These are phyloP conservation scores for Evernia prunastri DNA, from an alignment of 495 filamentous ascomycete species.

Conservation along the genomic window DNA sequence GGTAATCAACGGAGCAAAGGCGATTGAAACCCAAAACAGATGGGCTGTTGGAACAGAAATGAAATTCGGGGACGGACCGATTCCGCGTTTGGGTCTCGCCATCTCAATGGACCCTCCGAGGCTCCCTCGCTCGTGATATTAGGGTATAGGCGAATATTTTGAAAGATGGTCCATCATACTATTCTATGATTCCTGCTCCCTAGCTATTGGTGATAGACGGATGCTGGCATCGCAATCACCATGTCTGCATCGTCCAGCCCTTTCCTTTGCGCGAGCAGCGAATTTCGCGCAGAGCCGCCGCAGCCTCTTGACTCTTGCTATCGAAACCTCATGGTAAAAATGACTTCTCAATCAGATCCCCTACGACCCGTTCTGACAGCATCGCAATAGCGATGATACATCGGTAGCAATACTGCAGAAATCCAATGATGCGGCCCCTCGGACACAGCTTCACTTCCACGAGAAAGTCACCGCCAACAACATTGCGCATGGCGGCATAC, in stretches of 20 bases:
- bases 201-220: not conserved
- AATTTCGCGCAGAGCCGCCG: conserved; percentile 27
- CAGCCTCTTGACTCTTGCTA: conserved; percentile 67
- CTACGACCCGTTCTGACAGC: conserved; percentile 15
- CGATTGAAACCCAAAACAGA: not conserved
- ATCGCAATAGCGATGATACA: conserved; percentile 68
- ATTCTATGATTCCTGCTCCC: not conserved
- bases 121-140: not conserved
- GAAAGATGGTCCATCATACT: not conserved
- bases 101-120: conserved; percentile 2
- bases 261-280: conserved; percentile 1
- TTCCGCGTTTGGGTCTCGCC: conserved; percentile 1
- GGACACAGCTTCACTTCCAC: conserved; percentile 61
- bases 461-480: conserved; percentile 77
- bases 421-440: conserved; percentile 25
- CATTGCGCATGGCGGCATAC: conserved; percentile 61
- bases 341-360: not conserved
- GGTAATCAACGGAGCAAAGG: not conserved
- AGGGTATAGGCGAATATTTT: not conserved
- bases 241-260: conserved; percentile 7
- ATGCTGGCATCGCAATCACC: conserved; percentile 8
- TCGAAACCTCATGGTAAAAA: conserved; percentile 80
- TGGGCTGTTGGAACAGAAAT: not conserved
- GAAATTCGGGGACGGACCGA: conserved; percentile 6
- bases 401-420: conserved; percentile 79